Percentiles rank a stretch among this genome's conserved stretches.
Evolutionary conservation across 2,329 filamentous ascomycete genomes (phyloP).

Genomic region (Calonectria pseudoturangicola): DNA sequence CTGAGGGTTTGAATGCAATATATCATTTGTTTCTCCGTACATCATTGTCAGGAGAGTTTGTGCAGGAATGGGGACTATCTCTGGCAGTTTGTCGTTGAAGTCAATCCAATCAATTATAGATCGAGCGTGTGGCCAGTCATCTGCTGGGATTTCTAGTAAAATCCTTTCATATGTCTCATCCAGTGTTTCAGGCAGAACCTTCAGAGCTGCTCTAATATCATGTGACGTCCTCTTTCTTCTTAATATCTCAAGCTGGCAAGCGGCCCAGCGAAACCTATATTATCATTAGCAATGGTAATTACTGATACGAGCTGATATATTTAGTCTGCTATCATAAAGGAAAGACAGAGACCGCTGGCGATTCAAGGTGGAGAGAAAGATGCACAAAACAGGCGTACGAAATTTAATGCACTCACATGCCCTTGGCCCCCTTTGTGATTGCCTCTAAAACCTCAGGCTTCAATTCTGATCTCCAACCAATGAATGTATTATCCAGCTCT

Average conservation of each 20-base stretch:
- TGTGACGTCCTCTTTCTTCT: neutral
- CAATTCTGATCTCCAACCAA: neutral
- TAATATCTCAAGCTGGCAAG: slow-evolving; percentile 21
- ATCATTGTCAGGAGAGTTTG: neutral
- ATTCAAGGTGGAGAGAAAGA: too few relatives aligned
- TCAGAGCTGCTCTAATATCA: slow-evolving; percentile 2
- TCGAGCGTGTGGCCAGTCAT: slow-evolving; percentile 5
- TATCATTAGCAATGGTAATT: neutral
- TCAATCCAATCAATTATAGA: neutral
- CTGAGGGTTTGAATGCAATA: neutral
- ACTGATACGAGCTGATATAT: too few relatives aligned
- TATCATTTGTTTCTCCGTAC: neutral
- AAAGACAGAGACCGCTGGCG: too few relatives aligned
- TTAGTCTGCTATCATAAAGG: too few relatives aligned
- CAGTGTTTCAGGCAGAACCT: neutral
- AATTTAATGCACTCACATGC: neutral
- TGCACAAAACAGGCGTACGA: too few relatives aligned
- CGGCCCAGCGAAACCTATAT: slow-evolving; percentile 29
- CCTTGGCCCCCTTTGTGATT: neutral
- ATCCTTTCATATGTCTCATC: slow-evolving; percentile 33
- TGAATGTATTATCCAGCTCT: neutral
- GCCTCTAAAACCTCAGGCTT: neutral
- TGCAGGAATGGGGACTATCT: neutral
- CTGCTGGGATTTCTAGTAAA: neutral
- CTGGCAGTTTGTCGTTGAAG: neutral